phyloP scores from a whole-genome alignment of 768 basidiomycete species.

The Leccinum broughii region DNA sequence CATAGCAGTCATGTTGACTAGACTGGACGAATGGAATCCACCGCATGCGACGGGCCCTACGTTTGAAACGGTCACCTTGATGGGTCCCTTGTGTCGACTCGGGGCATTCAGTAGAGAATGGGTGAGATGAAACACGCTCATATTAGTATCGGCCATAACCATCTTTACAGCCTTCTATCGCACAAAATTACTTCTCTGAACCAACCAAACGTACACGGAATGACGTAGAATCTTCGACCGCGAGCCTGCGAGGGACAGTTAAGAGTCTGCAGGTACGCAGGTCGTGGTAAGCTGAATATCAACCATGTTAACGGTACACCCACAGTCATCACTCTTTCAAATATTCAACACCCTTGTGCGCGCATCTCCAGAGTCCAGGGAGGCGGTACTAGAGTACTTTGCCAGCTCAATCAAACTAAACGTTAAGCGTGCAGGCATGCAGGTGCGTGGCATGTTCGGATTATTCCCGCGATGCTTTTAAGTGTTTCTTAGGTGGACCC shows the following conservation, averaged over 20 bases:
- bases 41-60: conserved; percentile 52
- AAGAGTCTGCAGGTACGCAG: conserved; percentile 73
- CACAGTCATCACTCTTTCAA: conserved; percentile 71
- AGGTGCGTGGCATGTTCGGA: conserved; percentile 43
- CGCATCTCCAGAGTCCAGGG: conserved; percentile 72
- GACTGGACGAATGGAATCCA: conserved; percentile 75
- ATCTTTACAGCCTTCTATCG: conserved; percentile 63
- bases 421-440: conserved; percentile 86
- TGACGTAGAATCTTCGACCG: conserved; percentile 81
- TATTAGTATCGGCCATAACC: background rate
- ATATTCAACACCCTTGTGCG: conserved; percentile 89
- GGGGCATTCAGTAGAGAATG: conserved; percentile 90
- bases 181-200: conserved; percentile 81
- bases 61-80: conserved; percentile 66
- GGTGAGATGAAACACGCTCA: conserved; percentile 44
- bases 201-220: conserved; percentile 69
- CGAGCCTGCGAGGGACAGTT: conserved; percentile 83
- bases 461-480: background rate
- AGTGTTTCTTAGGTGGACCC: conserved; percentile 65
- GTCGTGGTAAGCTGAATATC: background rate
- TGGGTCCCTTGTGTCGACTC: conserved; percentile 84
- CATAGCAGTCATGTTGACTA: conserved; percentile 80
- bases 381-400: conserved; percentile 83
- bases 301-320: background rate
- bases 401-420: conserved; percentile 74